Percentiles rank a stretch among this genome's conserved stretches.
phyloP scores from a whole-genome alignment of 139 green algal species.

The Diplosphaera chodatii region DNA sequence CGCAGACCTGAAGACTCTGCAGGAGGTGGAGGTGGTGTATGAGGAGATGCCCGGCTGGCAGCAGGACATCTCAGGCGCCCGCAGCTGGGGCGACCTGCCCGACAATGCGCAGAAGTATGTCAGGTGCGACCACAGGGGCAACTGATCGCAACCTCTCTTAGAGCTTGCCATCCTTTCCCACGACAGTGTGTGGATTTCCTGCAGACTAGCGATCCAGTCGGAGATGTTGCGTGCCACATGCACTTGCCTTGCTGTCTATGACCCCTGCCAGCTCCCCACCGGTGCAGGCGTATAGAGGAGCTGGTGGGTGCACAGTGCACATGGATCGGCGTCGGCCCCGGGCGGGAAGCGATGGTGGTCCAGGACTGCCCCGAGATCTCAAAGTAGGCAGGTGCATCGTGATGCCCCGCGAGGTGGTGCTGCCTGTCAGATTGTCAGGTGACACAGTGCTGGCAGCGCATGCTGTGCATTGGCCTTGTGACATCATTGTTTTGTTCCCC shows the following conservation, averaged over 20 bases:
- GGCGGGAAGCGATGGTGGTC: slow-evolving; percentile 88
- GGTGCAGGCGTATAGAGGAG: slow-evolving; percentile 72
- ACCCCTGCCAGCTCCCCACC: too few relatives aligned
- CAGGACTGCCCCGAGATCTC: slow-evolving; percentile 30
- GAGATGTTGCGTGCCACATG: too few relatives aligned
- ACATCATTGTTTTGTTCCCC: too few relatives aligned
- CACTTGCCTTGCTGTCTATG: too few relatives aligned
- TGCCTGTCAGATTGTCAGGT: too few relatives aligned
- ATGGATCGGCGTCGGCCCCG: slow-evolving; percentile 97
- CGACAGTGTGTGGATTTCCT: too few relatives aligned
- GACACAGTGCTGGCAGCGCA: too few relatives aligned
- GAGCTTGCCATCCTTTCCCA: too few relatives aligned
- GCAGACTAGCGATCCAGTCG: too few relatives aligned
- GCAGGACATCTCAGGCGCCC: slow-evolving; percentile 66
- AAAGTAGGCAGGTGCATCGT: not conserved
- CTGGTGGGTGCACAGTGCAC: slow-evolving; percentile 72
- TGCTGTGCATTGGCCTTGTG: too few relatives aligned
- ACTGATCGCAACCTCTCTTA: too few relatives aligned
- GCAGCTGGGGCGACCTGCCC: slow-evolving; percentile 83
- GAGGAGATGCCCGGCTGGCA: slow-evolving; percentile 93
- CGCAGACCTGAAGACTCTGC: slow-evolving; percentile 61
- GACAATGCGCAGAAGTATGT: slow-evolving; percentile 44
- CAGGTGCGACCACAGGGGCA: not conserved
- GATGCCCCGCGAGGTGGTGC: too few relatives aligned
- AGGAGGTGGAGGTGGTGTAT: slow-evolving; percentile 75